Base-by-base conservation (phyloP, 306 rosid genomes). In the Cicer judaicum region DNA sequence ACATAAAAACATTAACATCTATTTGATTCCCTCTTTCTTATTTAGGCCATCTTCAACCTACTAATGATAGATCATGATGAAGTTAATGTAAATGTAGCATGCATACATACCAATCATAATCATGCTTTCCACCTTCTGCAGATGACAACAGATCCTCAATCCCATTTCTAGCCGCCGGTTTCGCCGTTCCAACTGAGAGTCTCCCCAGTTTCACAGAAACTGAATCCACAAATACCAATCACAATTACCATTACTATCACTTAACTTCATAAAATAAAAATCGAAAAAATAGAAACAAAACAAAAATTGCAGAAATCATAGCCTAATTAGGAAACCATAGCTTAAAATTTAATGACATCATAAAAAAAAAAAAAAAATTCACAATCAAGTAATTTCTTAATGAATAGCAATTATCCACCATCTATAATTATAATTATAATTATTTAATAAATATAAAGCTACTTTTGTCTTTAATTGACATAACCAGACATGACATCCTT, bases 121-220 rank as follows among this genome's bases (percentile, higher is more conserved):
- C 99, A 77, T 94, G 93, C 75, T 94, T 94, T 67, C 99, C 99
- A 76, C 93, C 93, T 19, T 92, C 97, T 1, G 92, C 38, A 40
- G 96, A 83, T 21, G 98, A 85, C 64, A 94, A 40, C 66, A 91
- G 85, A 87, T 94, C 98, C 46, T 91, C 97, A 70, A 90, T 90
- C 64, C 95, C 97, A 72, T 71, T 87, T 78, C 84, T 86, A 2
- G 79, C 81, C 5, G 79, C 81, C 4, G 82, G 72, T 69, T 90
- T 90, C 46, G 91, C 87, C 40, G 88, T 80, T 85, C 97, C 97
- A 81, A 90, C 84, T n/a, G 98, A 90, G 36, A 94, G 84, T 71
- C 96, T 91, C 82, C 98, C 95, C 85, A 94, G 50, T 81, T 86
- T 94, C 87, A 86, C 94, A 8, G 93, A 81, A 77, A 87, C 97